These are phyloP conservation scores for Aristolochia contorta DNA, from an alignment of 164 flowering plant genomes.

Conservation along the genomic window DNA sequence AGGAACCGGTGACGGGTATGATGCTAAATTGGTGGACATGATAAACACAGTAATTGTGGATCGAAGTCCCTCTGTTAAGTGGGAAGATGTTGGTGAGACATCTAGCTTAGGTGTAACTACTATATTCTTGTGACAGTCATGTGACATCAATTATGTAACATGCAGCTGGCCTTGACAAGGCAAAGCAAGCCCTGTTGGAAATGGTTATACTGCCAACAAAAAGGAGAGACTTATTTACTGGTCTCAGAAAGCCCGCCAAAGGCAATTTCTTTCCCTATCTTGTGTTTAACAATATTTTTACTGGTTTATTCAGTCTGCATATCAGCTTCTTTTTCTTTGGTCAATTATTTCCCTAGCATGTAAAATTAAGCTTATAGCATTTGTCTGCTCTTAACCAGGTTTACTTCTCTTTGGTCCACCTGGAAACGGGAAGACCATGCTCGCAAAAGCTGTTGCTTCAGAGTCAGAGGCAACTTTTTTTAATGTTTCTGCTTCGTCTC, in stretches of 20 bases:
- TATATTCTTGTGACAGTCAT: neutral
- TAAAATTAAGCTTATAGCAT: neutral
- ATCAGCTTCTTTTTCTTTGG: no score
- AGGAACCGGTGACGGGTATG: conserved; percentile 39
- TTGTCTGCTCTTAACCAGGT: conserved; percentile 33
- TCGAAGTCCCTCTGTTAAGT: conserved; percentile 91
- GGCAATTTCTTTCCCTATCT: conserved; percentile 28
- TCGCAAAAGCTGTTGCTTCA: conserved; percentile 99
- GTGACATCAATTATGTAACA: neutral
- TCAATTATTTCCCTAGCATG: neutral
- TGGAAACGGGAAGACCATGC: conserved; percentile 99
- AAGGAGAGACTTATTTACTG: conserved; percentile 92
- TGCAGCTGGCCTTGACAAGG: conserved; percentile 94
- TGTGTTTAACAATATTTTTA: neutral
- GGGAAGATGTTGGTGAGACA: conserved; percentile 93
- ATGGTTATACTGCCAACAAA: conserved; percentile 97
- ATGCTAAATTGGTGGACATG: conserved; percentile 81
- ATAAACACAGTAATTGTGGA: conserved; percentile 82
- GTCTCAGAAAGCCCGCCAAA: conserved; percentile 88
- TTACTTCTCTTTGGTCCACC: conserved; percentile 99
- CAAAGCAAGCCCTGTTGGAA: conserved; percentile 87
- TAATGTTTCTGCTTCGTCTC: conserved; percentile 90
- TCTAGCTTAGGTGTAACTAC: neutral
- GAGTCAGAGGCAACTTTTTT: conserved; percentile 96
- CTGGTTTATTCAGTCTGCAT: no score